Percentiles rank a stretch among this genome's conserved stretches.
These are phyloP conservation scores for Diplotaxis tenuifolia DNA, from an alignment of 345 rosid genomes.

Conservation along the genomic window DNA sequence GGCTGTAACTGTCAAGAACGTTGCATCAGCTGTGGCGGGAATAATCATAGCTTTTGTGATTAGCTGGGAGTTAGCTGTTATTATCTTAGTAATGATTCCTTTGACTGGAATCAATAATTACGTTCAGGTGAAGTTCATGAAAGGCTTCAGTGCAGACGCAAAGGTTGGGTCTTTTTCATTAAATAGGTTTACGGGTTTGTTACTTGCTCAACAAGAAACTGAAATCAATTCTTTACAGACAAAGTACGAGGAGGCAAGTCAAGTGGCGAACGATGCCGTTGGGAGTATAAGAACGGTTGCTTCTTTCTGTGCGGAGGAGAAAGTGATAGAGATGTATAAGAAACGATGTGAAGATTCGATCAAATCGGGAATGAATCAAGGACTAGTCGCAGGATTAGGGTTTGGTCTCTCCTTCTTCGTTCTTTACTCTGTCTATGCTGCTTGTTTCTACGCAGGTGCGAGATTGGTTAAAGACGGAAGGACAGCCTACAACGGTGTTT, in stretches of 20 bases:
- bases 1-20: neutral
- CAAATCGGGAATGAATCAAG: constrained; percentile 54
- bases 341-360: constrained; percentile 56
- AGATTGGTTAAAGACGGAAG: constrained; percentile 38
- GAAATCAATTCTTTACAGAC: neutral
- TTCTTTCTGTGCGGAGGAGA: constrained; percentile 69
- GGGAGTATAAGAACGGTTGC: constrained; percentile 64
- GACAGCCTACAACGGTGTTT: constrained; percentile 50
- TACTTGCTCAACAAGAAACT: neutral
- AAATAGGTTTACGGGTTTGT: neutral
- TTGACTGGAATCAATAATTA: neutral
- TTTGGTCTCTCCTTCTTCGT: constrained; percentile 51
- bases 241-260: neutral
- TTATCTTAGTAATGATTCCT: neutral
- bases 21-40: neutral
- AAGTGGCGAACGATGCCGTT: neutral
- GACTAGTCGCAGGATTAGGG: constrained; percentile 51
- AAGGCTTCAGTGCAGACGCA: neutral
- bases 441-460: constrained; percentile 63
- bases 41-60: neutral
- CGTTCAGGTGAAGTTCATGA: neutral
- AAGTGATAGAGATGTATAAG: constrained; percentile 51
- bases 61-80: neutral
- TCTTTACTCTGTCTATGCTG: constrained; percentile 43
- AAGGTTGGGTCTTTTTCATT: neutral